Base-by-base conservation (phyloP, 257 asterid species). In the Cynanchum wilfordii region DNA sequence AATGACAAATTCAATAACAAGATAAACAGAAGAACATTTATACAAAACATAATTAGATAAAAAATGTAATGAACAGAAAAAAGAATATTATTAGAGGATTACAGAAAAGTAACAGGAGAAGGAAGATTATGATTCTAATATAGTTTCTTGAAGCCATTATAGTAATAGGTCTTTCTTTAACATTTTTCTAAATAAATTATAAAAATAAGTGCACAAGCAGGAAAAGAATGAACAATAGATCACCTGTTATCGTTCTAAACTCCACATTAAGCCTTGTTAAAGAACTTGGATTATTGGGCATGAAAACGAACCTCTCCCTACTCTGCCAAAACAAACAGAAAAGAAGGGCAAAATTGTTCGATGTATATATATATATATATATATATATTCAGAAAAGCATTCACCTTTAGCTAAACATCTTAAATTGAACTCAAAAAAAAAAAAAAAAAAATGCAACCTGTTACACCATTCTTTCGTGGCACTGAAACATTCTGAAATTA, bases 201-300 rank as follows among this genome's bases (percentile, higher is more conserved):
- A 15, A 57, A 9, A 56, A 20, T 27, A 76, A 68, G 22, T n/a
- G 55, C 54, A 49, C 27, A 30, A 40, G 52, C 40, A 68, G 60
- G 27, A 59, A 64, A 76, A 36, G 13, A 68, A 66, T 54, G 40
- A 63, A 36, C 51, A 66, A 73, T 74, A 42, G 63, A 36, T 69
- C 82, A 91, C 99, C 98, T 90, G 78, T 90, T 59, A 95, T 85
- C 68, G 52, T 73, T 86, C 82, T 89, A 81, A 91, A 90, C 76
- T 91, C 99, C 81, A 91, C 92, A 68, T 84, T 95, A n/a, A 92
- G 84, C 91, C 77, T 90, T 67, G 77, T 30, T 44, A 87, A 68
- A n/a, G 95, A 87, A 67, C 76, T 87, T 45, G 89, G 92, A 74
- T 91, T 98, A 73, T 82, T 86, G 4, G 98, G 89, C 83, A 76